Conservation (phyloP, 345 rosid species). For the Sisymbrium irio region DNA sequence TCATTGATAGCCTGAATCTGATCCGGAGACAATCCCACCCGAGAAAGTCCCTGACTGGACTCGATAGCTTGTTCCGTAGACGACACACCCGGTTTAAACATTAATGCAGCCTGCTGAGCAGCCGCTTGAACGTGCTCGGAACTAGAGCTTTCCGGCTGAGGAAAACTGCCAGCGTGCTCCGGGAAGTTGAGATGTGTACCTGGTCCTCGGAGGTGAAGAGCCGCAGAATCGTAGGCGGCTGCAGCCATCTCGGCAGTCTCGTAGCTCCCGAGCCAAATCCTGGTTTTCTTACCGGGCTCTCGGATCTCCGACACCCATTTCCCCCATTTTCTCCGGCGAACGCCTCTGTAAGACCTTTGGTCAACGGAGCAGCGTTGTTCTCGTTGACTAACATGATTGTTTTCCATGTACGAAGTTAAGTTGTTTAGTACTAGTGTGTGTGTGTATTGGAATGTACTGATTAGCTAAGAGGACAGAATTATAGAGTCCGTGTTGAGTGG, state of each 20-base stretch:
- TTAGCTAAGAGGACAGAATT: neutral
- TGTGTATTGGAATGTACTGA: neutral
- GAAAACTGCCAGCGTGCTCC: constrained; percentile 40
- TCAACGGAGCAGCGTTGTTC: constrained; percentile 12
- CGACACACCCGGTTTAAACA: constrained; percentile 26
- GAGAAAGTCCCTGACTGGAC: constrained; percentile 37
- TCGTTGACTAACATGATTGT: constrained; percentile 21
- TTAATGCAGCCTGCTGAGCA: constrained; percentile 59
- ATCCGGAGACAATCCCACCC: constrained; percentile 60
- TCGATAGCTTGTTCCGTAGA: constrained; percentile 1
- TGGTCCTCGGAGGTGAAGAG: constrained; percentile 59
- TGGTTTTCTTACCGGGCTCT: constrained; percentile 74
- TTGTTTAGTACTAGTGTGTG: neutral
- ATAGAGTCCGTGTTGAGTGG: neutral
- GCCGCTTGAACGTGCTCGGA: constrained; percentile 69
- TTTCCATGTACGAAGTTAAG: constrained; percentile 20
- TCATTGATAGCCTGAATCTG: constrained; percentile 86
- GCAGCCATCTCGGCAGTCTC: constrained; percentile 92
- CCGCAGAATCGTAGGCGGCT: constrained; percentile 84
- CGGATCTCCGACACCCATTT: constrained; percentile 97
- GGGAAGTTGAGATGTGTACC: constrained; percentile 74
- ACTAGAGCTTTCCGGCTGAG: constrained; percentile 53
- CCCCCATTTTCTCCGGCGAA: constrained; percentile 89
- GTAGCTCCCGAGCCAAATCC: constrained; percentile 92
- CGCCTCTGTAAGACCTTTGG: constrained; percentile 54